Evolutionary conservation across 2,329 filamentous ascomycete genomes (phyloP), one percentile per base, ranked within the genome.

Genomic region (Botrytis fragariae): DNA sequence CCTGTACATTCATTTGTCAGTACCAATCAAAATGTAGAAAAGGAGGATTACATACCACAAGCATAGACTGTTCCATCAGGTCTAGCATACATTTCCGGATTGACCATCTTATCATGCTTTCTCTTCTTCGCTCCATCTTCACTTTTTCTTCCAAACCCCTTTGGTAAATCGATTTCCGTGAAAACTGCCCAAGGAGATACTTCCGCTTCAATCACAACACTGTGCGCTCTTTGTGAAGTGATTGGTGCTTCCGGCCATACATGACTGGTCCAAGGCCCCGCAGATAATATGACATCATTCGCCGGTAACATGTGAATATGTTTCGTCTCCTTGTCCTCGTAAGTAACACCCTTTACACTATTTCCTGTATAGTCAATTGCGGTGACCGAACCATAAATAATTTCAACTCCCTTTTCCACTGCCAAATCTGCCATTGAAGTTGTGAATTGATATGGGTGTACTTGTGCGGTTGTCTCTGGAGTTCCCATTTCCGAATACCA

Each of bases 11-110:
- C 20, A 16, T 32, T 35, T 61, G 18, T 69, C 45, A 74, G 67
- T 25, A 16, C 29, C 42, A 16, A 1, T 29, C 14, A 42, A 32
- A 35, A 48, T 25, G 45, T 4, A 25, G 6, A 22, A 37, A 8
- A 60, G 35, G n/a, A 37, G 44, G 20, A 48, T n/a, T 29, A 80
- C 84, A 72, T 79, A 87, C 94, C 96, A 80, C 96, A 99, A 0
- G 94, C 95, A 82, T 99, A 99, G 18, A 97, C 92, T 81, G 97
- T 95, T 72, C 92, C 89, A 81, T 94, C 92, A 0, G 95, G 95
- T 6, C 96, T 88, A 0, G 96, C 93, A 81, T 99, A 99, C 75
- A 98, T 96, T 82, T 99, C 96, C 0, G 96, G 96, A 39, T 93
- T 91, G 20, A 94, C 93, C 29, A 87, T 87, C 42, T 90, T 87